phyloP scores from a whole-genome alignment of 805 yeast species.

The Starmerella apis region DNA sequence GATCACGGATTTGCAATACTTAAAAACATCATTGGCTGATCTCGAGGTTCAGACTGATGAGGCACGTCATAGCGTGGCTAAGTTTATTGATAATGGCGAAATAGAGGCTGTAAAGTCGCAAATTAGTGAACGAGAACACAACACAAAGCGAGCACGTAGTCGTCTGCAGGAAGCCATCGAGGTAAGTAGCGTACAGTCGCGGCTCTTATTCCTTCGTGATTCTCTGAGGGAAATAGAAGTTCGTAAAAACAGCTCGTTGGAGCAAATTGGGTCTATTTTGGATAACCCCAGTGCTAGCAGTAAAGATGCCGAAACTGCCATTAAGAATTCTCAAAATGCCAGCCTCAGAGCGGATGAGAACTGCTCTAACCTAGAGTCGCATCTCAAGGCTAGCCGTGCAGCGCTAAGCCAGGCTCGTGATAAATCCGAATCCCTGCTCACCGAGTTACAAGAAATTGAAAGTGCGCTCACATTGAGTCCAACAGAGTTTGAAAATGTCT shows the following conservation, averaged over 20 bases:
- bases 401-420: neutral
- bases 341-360: neutral
- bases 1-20: neutral
- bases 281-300: neutral
- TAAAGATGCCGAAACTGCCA: neutral
- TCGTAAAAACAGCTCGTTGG: neutral
- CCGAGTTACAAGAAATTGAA: neutral
- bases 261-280: neutral
- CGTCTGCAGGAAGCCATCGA: constrained; percentile 17
- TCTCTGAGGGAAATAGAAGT: neutral
- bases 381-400: neutral
- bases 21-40: neutral
- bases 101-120: neutral
- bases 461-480: neutral
- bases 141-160: constrained; percentile 4
- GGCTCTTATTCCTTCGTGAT: constrained; percentile 17
- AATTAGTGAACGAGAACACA: constrained; percentile 2
- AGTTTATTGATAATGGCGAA: neutral
- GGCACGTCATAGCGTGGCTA: neutral
- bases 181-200: constrained; percentile 13
- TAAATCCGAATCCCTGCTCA: neutral
- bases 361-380: neutral
- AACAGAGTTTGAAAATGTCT: constrained; percentile 27
- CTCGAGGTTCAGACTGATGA: neutral
- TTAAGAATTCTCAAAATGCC: neutral